These are phyloP conservation scores for Acanthamoeba lenticulata DNA, from an alignment of 208 protist genomes.

Conservation along the genomic window DNA sequence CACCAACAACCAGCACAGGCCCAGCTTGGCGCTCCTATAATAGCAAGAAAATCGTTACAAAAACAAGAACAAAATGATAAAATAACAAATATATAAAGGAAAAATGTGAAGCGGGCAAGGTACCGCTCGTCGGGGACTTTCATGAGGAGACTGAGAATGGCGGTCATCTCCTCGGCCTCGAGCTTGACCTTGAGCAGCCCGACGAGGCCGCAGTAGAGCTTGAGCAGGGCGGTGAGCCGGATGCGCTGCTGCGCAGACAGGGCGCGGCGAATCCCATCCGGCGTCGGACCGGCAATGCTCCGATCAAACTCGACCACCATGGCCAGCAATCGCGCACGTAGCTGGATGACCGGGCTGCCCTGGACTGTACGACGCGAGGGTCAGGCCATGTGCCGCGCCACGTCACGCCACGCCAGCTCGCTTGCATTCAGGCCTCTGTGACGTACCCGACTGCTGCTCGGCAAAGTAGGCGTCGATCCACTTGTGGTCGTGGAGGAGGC, in stretches of 20 bases:
- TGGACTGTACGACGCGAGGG: not conserved
- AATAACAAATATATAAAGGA: not conserved
- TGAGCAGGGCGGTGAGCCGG: not conserved
- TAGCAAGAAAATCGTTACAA: too few species aligned
- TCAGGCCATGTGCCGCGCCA: too few species aligned
- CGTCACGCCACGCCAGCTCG: not conserved
- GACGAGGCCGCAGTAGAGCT: slow-evolving; percentile 44
- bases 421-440: not conserved
- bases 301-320: not conserved
- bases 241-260: not conserved
- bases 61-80: not conserved
- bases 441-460: not conserved
- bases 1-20: not conserved
- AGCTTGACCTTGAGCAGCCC: slow-evolving; percentile 40
- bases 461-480: slow-evolving; percentile 1
- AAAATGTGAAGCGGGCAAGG: not conserved
- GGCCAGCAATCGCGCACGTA: not conserved
- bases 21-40: slow-evolving; percentile 3
- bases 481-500: not conserved
- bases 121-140: slow-evolving; percentile 30
- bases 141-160: not conserved
- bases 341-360: not conserved
- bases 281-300: not conserved
- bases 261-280: too few species aligned
- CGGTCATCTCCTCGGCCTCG: slow-evolving; percentile 22